Evolutionary conservation across 139 green algal species (phyloP).

Genomic region (Zygnema circumcarinatum): DNA sequence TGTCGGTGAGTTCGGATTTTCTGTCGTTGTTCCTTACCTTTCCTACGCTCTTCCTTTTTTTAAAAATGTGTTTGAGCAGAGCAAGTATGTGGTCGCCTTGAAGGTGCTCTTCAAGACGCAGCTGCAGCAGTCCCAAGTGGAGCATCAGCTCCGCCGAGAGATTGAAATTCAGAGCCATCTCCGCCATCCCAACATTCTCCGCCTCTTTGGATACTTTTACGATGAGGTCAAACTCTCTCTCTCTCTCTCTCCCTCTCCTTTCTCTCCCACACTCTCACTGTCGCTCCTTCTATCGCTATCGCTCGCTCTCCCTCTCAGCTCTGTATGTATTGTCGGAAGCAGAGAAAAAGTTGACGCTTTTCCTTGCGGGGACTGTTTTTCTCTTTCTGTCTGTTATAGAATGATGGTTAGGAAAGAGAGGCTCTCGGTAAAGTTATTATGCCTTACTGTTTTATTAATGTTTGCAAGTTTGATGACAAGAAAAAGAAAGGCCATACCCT

Average conservation of each 20-base stretch:
- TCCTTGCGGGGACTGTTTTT: not conserved
- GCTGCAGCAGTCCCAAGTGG: slow-evolving; percentile 90
- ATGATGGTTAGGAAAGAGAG: no score
- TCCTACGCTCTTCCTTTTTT: no score
- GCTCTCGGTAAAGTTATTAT: no score
- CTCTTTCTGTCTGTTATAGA: not conserved
- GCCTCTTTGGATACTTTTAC: slow-evolving; percentile 97
- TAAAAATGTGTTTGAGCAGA: no score
- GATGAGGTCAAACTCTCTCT: slow-evolving; percentile 71
- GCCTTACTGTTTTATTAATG: no score
- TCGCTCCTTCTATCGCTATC: not conserved
- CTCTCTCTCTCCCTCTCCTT: not conserved
- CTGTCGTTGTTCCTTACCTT: no score
- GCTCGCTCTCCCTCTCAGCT: not conserved
- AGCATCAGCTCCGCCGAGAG: slow-evolving; percentile 97
- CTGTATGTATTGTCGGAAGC: no score
- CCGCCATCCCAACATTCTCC: slow-evolving; percentile 96
- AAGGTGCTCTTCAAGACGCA: slow-evolving; percentile 99
- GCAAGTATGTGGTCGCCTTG: slow-evolving; percentile 92
- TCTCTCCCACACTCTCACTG: not conserved
- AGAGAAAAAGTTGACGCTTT: no score
- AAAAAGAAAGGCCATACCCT: no score
- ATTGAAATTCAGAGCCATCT: slow-evolving; percentile 99
- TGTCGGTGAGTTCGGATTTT: no score
- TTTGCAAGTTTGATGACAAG: no score